These are phyloP conservation scores for Eucalyptus rudis DNA, from an alignment of 345 rosid species.

Conservation along the genomic window DNA sequence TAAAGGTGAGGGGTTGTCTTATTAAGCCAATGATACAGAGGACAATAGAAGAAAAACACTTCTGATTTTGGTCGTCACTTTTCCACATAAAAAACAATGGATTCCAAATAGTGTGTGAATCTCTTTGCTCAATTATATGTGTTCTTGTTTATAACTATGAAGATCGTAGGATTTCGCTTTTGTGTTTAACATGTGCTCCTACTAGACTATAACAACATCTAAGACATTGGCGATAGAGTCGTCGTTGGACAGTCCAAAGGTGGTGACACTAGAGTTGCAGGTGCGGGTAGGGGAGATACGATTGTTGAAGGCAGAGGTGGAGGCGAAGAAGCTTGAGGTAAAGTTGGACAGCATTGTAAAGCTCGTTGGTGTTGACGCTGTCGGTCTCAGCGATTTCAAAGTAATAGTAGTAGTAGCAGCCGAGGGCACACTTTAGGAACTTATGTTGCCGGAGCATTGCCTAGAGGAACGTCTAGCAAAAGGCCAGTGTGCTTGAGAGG, in stretches of 20 bases:
- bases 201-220: conserved; percentile 39
- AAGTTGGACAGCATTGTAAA: too few relatives aligned
- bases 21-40: too few relatives aligned
- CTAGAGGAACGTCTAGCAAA: conserved; percentile 52
- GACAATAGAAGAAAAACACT: too few relatives aligned
- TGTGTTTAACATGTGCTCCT: conserved; percentile 36
- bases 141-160: too few relatives aligned
- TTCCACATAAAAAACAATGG: too few relatives aligned
- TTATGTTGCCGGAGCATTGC: conserved; percentile 67
- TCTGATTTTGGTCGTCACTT: fast-evolving
- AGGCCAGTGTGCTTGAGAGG: conserved; percentile 64
- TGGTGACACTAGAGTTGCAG: conserved; percentile 68
- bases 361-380: too few relatives aligned
- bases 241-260: conserved; percentile 77
- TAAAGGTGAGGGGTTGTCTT: too few relatives aligned
- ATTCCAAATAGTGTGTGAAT: too few relatives aligned
- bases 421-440: conserved; percentile 35
- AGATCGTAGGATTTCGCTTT: too few relatives aligned
- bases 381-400: conserved; percentile 64
- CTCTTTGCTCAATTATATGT: too few relatives aligned
- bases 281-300: conserved; percentile 72
- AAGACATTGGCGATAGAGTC: conserved; percentile 60
- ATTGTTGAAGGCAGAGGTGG: conserved; percentile 34
- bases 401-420: conserved; percentile 51
- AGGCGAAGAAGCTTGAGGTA: conserved; percentile 43